Percentiles rank a stretch among this genome's conserved stretches.
Conservation (phyloP, 2,329 filamentous ascomycete species). For the Lasiodiplodia gonubiensis region DNA sequence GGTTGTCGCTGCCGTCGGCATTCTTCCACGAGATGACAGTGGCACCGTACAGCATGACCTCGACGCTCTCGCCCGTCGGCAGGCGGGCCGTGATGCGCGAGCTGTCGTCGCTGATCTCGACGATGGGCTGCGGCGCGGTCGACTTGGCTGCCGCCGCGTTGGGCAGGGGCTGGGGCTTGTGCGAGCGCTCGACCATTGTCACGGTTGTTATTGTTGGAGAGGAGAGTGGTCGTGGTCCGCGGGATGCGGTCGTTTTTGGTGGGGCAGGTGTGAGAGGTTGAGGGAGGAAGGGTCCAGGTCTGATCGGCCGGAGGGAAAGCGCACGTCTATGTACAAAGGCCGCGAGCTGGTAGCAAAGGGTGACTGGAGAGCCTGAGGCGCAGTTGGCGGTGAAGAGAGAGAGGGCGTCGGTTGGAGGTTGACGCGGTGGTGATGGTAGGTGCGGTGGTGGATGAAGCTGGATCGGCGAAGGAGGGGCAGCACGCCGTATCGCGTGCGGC, state of each 20-base stretch:
- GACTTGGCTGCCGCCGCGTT: conserved; percentile 63
- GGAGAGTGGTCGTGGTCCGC: not conserved
- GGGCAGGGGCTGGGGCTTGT: conserved; percentile 68
- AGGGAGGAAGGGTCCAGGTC: not conserved
- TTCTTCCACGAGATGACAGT: conserved; percentile 91
- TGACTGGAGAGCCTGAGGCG: not conserved
- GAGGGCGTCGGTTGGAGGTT: not conserved
- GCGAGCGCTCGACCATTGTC: conserved; percentile 78
- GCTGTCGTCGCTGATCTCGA: conserved; percentile 74
- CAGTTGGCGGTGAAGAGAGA: conserved; percentile 12
- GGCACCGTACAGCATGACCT: conserved; percentile 87
- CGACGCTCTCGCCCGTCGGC: conserved; percentile 83
- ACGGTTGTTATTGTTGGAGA: not conserved
- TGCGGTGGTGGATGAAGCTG: conserved; percentile 14
- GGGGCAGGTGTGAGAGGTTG: conserved; percentile 10
- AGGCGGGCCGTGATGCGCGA: conserved; percentile 78
- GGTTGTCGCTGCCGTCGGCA: conserved; percentile 75
- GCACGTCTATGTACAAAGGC: conserved; percentile 9
- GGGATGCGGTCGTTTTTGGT: conserved; percentile 18
- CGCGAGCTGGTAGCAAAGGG: not conserved
- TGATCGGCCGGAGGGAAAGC: not conserved
- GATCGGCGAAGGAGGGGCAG: conserved; percentile 27
- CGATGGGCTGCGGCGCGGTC: conserved; percentile 76
- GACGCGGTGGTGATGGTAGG: conserved; percentile 21
- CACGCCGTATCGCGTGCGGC: conserved; percentile 6